Evolutionary conservation across 768 basidiomycete species (phyloP).

Genomic region (Trametes gibbosa): DNA sequence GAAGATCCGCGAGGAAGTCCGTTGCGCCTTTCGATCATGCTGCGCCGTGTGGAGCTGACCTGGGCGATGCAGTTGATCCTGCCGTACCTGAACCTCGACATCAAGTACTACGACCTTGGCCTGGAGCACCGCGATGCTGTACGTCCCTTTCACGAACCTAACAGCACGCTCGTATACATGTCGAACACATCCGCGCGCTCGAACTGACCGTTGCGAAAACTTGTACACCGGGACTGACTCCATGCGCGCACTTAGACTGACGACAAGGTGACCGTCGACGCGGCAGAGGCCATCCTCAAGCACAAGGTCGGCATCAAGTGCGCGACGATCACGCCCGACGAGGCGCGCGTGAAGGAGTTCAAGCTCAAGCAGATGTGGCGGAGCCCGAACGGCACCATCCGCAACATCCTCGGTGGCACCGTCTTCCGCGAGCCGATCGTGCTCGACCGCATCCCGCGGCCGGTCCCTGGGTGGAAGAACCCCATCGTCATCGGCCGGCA

Average conservation of each 20-base stretch:
- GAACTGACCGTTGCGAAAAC: too few relatives aligned
- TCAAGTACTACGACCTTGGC: conserved; percentile 99
- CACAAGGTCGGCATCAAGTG: conserved; percentile 98
- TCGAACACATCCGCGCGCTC: too few relatives aligned
- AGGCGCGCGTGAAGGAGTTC: conserved; percentile 94
- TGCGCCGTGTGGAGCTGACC: not conserved
- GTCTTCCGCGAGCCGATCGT: conserved; percentile 99
- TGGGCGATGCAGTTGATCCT: conserved; percentile 72
- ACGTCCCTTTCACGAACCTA: conserved; percentile 19
- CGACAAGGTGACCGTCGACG: conserved; percentile 89
- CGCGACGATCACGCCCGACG: conserved; percentile 98
- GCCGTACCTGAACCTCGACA: conserved; percentile 91
- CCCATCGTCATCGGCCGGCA: conserved; percentile 97
- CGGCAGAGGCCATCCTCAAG: conserved; percentile 91
- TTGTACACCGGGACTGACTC: not conserved
- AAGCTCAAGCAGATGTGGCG: conserved; percentile 99
- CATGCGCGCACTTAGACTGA: conserved; percentile 57
- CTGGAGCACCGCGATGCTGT: conserved; percentile 90
- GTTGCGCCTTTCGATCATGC: not conserved
- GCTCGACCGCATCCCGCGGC: conserved; percentile 84
- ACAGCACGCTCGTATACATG: too few relatives aligned
- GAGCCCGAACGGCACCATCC: conserved; percentile 96
- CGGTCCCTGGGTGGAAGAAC: conserved; percentile 95
- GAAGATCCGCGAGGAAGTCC: conserved; percentile 94
- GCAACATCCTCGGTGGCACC: conserved; percentile 97